A percentile compares a stretch with the other conserved stretches of the same genome.
Evolutionary conservation across 148 eudicot species (phyloP).

Genomic region (Rhododendron ferrugineum): DNA sequence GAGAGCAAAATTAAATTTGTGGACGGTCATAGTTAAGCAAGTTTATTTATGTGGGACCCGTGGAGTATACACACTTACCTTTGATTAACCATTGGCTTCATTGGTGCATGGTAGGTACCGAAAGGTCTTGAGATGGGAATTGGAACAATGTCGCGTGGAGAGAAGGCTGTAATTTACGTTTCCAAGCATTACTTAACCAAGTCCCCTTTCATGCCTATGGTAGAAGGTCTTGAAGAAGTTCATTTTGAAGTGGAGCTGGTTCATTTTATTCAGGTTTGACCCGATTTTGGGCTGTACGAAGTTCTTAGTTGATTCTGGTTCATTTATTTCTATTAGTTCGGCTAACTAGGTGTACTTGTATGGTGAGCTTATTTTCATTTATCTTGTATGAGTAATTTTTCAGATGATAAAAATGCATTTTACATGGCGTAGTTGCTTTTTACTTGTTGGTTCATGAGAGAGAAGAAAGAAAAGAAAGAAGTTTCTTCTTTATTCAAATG

Average conservation of each 20-base stretch:
- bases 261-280: conserved; percentile 87
- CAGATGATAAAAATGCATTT: neutral
- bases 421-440: neutral
- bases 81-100: neutral
- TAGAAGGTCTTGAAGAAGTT: conserved; percentile 59
- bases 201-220: conserved; percentile 47
- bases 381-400: conserved; percentile 1
- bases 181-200: conserved; percentile 51
- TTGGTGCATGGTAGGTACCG: conserved; percentile 48
- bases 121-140: conserved; percentile 96
- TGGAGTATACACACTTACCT: neutral
- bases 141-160: conserved; percentile 88
- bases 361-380: neutral
- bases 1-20: neutral
- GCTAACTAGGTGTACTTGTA: neutral
- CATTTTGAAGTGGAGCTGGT: conserved; percentile 93
- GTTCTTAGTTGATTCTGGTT: neutral
- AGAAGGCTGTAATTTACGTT: conserved; percentile 81
- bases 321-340: neutral
- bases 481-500: neutral
- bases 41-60: neutral
- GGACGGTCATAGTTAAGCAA: neutral
- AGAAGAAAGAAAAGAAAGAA: neutral
- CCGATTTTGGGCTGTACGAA: neutral
- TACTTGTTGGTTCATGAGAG: neutral